These are phyloP conservation scores for Pyrus hybrid DNA, from an alignment of 331 rosid genomes.

Conservation along the genomic window DNA sequence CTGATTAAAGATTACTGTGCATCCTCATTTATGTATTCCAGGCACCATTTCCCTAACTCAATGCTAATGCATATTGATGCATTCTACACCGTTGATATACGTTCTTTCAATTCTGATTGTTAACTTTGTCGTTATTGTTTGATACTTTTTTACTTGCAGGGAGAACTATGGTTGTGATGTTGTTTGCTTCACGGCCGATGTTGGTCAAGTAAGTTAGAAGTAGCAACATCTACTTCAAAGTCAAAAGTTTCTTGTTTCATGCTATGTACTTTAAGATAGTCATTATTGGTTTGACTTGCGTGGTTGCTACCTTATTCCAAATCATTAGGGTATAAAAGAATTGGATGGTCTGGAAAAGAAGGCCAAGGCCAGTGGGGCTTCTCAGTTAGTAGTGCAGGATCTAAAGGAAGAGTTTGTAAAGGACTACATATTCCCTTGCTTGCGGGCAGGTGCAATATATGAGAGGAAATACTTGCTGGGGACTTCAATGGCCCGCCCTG, in stretches of 20 bases:
- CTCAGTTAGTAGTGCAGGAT: slow-evolving; percentile 83
- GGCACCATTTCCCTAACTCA: neutral
- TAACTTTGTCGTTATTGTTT: neutral
- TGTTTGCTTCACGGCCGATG: slow-evolving; percentile 97
- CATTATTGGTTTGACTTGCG: slow-evolving; percentile 9
- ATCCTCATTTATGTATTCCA: neutral
- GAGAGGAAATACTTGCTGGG: slow-evolving; percentile 94
- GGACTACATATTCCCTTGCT: slow-evolving; percentile 82
- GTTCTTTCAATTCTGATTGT: neutral
- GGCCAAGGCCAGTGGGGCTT: slow-evolving; percentile 96
- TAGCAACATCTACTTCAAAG: neutral
- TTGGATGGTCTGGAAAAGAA: slow-evolving; percentile 84
- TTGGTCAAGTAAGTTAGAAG: slow-evolving; percentile 68
- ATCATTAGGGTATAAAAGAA: slow-evolving; percentile 58
- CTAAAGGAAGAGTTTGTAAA: slow-evolving; percentile 78
- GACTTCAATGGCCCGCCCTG: slow-evolving; percentile 97
- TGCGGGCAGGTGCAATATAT: slow-evolving; percentile 86
- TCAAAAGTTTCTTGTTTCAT: slow-evolving; percentile 6
- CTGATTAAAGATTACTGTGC: neutral
- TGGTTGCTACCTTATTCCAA: neutral
- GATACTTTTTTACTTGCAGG: slow-evolving; percentile 41
- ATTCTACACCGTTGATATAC: neutral
- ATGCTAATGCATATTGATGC: neutral
- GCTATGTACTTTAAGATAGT: slow-evolving; percentile 1
- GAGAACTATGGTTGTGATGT: slow-evolving; percentile 96